phyloP scores from a whole-genome alignment of 805 yeast genomes.

The Metschnikowia sp. region DNA sequence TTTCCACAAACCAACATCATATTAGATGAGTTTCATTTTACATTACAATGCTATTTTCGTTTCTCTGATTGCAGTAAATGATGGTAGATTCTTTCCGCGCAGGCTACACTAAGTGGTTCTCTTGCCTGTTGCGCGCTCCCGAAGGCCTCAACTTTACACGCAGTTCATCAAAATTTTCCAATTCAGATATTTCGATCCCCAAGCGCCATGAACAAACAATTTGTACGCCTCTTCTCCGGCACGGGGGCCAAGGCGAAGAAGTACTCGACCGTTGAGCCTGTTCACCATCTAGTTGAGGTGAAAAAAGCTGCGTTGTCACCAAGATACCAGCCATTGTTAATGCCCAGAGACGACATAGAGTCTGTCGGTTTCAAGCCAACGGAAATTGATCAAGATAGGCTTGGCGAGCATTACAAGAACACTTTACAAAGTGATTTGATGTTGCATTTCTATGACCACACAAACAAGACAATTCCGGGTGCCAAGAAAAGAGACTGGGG shows the following conservation, averaged over 20 bases:
- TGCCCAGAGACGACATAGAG: slow-evolving; percentile 69
- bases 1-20: too few relatives aligned
- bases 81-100: too few relatives aligned
- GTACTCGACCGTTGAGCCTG: slow-evolving; percentile 78
- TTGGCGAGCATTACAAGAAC: slow-evolving; percentile 69
- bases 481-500: slow-evolving; percentile 81
- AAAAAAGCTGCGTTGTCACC: slow-evolving; percentile 74
- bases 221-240: slow-evolving; percentile 32
- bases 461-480: slow-evolving; percentile 52
- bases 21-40: too few relatives aligned
- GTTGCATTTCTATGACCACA: slow-evolving; percentile 73
- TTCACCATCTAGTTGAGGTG: slow-evolving; percentile 82
- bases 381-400: slow-evolving; percentile 74
- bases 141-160: slow-evolving; percentile 3
- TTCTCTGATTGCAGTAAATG: too few relatives aligned
- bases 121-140: slow-evolving; percentile 3
- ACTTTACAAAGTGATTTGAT: slow-evolving; percentile 75
- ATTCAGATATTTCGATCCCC: neutral
- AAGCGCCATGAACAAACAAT: slow-evolving; percentile 20
- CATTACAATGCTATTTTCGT: too few relatives aligned
- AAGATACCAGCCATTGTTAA: slow-evolving; percentile 62
- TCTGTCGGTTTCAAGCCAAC: slow-evolving; percentile 76
- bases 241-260: slow-evolving; percentile 47
- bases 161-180: slow-evolving; percentile 11
- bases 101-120: too few relatives aligned